Evolutionary conservation across 805 yeast genomes (phyloP), one percentile per base, ranked within the genome.

Genomic region (Myxozyma lipomycoides): DNA sequence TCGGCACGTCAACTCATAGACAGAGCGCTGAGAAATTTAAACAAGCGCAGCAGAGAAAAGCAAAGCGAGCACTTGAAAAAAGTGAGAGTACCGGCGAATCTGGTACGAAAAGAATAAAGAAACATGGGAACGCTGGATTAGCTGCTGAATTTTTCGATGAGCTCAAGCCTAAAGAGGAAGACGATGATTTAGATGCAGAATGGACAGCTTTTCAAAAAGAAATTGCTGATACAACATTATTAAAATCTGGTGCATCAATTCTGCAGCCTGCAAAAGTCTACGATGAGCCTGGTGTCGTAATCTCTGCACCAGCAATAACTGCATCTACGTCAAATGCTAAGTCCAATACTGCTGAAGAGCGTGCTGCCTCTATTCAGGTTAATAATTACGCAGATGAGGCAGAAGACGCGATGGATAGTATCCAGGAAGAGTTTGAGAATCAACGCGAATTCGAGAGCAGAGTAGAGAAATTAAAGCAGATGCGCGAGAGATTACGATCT

Each of bases 121-220:
- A 12, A 19, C 18, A 6, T 7, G 45, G 21, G n/a, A 36, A 42
- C 30, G 36, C 21, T 6, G 48, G 45, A 17, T 40, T 49, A 36
- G 30, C 34, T 7, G 42, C 52, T 15, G 48, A 37, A 1, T 49
- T 22, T 17, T 17, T 40, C 1, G 38, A 24, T n/a, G 41, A 36
- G 18, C 48, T 25, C 9, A 28, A 25, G 9, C 9, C 9, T 12
- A 22, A 35, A 10, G 52, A 32, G 3, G 17, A 19, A 12, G n/a
- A n/a, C n/a, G 32, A 28, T 7, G 45, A 37, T 15, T n/a, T 47
- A 15, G 59, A 55, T 32, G 46, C 53, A 5, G 59, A 55, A 40
- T 55, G 59, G 59, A 53, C 51, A 10, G 59, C 58, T 5, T 55
- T 55, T 35, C 58, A 52, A 43, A 25, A 36, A 5, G 59, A 55